Evolutionary conservation across 345 rosid species (phyloP), one percentile per base, ranked within the genome.

Genomic region (Arabidopsis arenosa): DNA sequence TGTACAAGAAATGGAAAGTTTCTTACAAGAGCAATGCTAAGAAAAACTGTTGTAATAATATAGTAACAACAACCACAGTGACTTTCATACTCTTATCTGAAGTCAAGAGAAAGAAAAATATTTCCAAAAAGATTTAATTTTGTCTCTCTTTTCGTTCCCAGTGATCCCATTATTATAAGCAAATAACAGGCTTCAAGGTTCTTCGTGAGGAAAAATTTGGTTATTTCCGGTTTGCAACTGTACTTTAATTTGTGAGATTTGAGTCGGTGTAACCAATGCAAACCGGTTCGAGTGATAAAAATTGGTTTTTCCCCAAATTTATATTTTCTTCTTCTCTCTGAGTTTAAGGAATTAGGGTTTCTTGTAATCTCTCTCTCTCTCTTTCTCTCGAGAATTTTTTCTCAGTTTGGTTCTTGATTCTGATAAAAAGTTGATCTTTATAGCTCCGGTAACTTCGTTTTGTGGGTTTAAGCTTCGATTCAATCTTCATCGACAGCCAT

Each of bases 401-500:
- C 11, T 62, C 66, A 9, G 6, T 72, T 18, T 72, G 36, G 62
- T 54, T 65, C 63, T 55, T 1, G 23, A 17, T 63, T 14, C 45
- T 63, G 45, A 52, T 28, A 0, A 69, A 15, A 51, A 44, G 0
- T 21, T 37, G 60, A 45, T 15, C n/a, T 48, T 23, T 40, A 30
- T 28, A 40, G 35, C 12, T 40, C 32, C 33, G 18, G 6, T 8
- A 43, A 54, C 37, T 73, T 40, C 26, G 28, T 40, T 41, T 53
- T 14, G n/a, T 41, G 54, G 44, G 30, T 54, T 63, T 59, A 17
- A 67, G 52, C 32, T 75, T 21, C 9, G 14, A 2, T 32, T 75
- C 56, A 26, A 21, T 76, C 71, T 63, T 44, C 72, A 36, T 68
- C 81, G 1, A 40, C 75, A 80, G 72, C 70, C 78, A 90, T 90